Evolutionary conservation across 805 yeast species (phyloP), one percentile per base, ranked within the genome.

Genomic region (Zygosaccharomyces kombuchaensis): DNA sequence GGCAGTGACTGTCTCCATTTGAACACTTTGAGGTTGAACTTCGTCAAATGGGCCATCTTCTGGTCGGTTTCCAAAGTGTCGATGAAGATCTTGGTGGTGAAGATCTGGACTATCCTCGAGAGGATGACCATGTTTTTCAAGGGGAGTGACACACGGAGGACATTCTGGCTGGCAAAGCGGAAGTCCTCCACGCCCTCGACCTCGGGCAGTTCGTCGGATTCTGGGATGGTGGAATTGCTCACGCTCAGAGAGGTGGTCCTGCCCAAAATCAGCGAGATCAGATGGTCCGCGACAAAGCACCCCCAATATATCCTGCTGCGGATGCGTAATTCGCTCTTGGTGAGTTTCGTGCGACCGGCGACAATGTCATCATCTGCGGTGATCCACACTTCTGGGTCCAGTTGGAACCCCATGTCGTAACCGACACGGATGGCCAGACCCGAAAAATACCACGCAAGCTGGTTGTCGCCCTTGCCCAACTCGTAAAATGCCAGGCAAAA

Each of bases 231-330:
- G 0, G 85, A 78, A 51, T 81, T 81, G 36, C 75, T 70, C 40
- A 76, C 68, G 54, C 79, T 76, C 41, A 81, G 59, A 1, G 75
- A 63, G 0, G 82, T 73, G 0, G 84, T 82, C 42, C 84, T 63
- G 2, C 87, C 87, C 38, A 80, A 62, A 40, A 80, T 66, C 30
- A 80, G 63, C 56, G 82, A 75, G 29, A 80, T 77, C 53, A 80
- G 76, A 57, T 79, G 84, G 59, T 81, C 87, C 2, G 81, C 82
- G 46, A 80, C 66, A 58, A 75, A 81, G 40, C 81, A 74, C 3
- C 86, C 86, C 87, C 87, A 81, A 57, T 77, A 78, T 9, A 81
- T 76, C 47, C 87, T 66, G 40, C 80, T 73, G 47, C 84, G 68
- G 44, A 81, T 78, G 34, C 74, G 78, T 13, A 75, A 68, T 52